Conservation (phyloP, 306 rosid species). For the Macrotyloma uniflorum region DNA sequence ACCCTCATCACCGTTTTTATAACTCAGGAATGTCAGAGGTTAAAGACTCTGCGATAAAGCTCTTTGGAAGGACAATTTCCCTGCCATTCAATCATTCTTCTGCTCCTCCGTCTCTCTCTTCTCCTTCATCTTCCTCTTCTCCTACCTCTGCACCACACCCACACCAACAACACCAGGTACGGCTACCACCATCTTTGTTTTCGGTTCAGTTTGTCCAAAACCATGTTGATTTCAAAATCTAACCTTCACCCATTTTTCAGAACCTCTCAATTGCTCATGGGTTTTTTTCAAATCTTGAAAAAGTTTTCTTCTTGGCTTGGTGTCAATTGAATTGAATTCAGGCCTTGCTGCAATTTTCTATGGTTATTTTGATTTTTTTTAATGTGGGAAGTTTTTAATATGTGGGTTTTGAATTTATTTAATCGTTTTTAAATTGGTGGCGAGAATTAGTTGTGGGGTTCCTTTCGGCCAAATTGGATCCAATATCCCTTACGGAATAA, state of each 20-base stretch:
- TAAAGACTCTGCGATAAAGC: conserved; percentile 66
- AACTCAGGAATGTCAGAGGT: conserved; percentile 61
- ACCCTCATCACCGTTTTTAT: not conserved
- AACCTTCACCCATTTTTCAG: conserved; percentile 45
- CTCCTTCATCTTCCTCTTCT: conserved; percentile 40
- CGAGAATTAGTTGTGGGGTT: conserved; percentile 26
- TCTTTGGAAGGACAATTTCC: conserved; percentile 79
- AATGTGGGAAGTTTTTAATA: not conserved
- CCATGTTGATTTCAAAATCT: conserved; percentile 29
- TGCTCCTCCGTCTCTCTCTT: not conserved
- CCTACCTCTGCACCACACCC: conserved; percentile 32
- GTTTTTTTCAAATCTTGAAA: conserved; percentile 29
- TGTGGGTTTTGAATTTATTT: conserved; percentile 8
- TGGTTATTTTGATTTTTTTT: not conserved
- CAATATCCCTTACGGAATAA: conserved; percentile 30
- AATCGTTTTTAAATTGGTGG: conserved; percentile 31
- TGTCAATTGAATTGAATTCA: conserved; percentile 3
- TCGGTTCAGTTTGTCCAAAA: not conserved
- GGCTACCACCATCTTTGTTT: not conserved
- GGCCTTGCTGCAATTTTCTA: conserved; percentile 4
- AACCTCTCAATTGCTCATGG: conserved; percentile 32
- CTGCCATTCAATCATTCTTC: conserved; percentile 43
- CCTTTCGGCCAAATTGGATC: conserved; percentile 26
- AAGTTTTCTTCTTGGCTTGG: conserved; percentile 9
- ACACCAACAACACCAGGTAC: conserved; percentile 51